Conservation (phyloP, 2,329 filamentous ascomycete species). For the Graphiopsis chlorocephala region DNA sequence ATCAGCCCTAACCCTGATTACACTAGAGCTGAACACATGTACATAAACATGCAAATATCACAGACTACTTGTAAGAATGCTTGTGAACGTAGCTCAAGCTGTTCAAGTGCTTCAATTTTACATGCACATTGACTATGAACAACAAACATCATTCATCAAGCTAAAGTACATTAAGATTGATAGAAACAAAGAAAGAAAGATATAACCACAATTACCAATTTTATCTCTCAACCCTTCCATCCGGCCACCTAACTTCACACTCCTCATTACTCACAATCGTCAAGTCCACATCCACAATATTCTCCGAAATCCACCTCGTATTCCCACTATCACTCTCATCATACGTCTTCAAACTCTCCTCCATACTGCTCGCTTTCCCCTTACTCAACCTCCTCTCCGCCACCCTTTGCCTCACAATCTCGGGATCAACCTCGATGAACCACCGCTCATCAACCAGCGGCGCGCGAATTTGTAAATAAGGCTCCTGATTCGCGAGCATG, state of each 20-base stretch:
- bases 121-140: no score
- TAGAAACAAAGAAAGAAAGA: not conserved
- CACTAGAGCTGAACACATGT: not conserved
- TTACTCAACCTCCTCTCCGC: constrained; percentile 30
- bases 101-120: no score
- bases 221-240: constrained; percentile 3
- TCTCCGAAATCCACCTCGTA: constrained; percentile 5
- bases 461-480: constrained; percentile 36
- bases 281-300: constrained; percentile 3
- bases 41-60: not conserved
- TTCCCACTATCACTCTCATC: constrained; percentile 12
- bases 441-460: constrained; percentile 41
- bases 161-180: no score
- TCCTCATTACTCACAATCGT: constrained; percentile 13
- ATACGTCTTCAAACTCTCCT: constrained; percentile 14
- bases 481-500: constrained; percentile 32
- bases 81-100: no score
- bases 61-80: no score
- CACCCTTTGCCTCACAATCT: constrained; percentile 38
- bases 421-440: constrained; percentile 41
- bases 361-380: constrained; percentile 7
- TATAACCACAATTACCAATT: not conserved
- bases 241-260: constrained; percentile 1
- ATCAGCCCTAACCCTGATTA: not conserved
- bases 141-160: no score